phyloP scores from a whole-genome alignment of 208 protist species.

The Crithidia acanthocephali region DNA sequence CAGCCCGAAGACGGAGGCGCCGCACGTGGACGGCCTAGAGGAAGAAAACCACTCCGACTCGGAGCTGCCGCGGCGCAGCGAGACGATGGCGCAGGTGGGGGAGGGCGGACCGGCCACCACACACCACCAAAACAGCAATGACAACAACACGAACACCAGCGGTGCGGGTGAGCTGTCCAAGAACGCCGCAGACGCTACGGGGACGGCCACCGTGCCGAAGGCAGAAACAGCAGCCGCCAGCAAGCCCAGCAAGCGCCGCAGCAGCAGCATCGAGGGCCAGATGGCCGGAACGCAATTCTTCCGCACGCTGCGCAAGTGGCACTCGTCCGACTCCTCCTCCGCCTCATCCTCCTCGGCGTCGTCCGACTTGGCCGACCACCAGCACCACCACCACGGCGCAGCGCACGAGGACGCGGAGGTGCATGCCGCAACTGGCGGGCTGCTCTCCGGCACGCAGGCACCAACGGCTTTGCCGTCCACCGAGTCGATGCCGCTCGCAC shows the following conservation, averaged over 20 bases:
- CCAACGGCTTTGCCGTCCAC: not conserved
- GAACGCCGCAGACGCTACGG: not conserved
- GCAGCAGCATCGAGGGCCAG: constrained; percentile 2
- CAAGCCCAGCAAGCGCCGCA: not conserved
- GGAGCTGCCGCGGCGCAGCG: constrained; percentile 25
- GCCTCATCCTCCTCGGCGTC: constrained; percentile 9
- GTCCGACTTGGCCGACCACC: not conserved
- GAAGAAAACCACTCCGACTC: constrained; percentile 5
- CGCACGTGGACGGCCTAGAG: not conserved
- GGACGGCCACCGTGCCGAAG: not conserved
- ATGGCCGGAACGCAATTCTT: not conserved
- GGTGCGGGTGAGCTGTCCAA: not conserved
- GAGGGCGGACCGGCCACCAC: not conserved
- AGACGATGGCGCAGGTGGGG: not conserved
- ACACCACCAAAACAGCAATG: not conserved
- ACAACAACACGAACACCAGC: not conserved
- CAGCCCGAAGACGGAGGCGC: not conserved
- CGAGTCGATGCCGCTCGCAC: not conserved
- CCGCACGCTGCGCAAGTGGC: constrained; percentile 27
- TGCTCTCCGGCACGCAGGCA: constrained; percentile 1
- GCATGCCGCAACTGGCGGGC: not conserved
- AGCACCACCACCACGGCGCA: not conserved
- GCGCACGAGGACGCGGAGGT: not conserved
- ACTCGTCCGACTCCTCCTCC: constrained; percentile 18
- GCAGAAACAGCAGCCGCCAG: not conserved